Conservation (phyloP, 352 stramenopile species). For the Globisporangium spinosum region DNA sequence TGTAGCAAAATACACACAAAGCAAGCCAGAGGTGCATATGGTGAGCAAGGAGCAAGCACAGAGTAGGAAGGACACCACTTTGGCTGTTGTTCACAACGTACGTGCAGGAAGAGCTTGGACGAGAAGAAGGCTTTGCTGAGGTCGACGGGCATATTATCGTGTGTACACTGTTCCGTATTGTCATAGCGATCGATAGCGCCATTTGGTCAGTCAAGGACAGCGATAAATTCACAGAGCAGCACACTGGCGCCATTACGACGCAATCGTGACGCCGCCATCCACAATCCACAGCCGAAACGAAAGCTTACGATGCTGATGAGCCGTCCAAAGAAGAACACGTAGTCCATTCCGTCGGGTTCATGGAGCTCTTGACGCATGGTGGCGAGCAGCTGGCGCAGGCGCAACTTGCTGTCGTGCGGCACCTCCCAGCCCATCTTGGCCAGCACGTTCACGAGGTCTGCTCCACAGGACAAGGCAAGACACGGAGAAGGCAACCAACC, state of each 20-base stretch:
- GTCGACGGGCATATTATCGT: conserved; percentile 24
- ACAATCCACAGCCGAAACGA: neutral
- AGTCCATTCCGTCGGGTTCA: conserved; percentile 27
- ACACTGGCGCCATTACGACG: neutral
- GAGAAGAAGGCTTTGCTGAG: conserved; percentile 41
- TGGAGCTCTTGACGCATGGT: conserved; percentile 47
- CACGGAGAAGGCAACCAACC: neutral
- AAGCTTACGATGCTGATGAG: conserved; percentile 27
- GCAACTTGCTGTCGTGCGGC: conserved; percentile 40
- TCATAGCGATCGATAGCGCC: no score
- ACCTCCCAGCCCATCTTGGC: conserved; percentile 41
- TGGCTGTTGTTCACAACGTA: conserved; percentile 17
- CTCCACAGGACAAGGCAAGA: neutral
- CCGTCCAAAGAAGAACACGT: conserved; percentile 62
- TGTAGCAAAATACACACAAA: conserved; percentile 12
- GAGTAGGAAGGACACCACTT: neutral
- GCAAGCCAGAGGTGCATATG: neutral
- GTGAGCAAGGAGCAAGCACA: neutral
- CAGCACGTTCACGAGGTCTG: conserved; percentile 43
- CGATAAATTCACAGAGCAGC: neutral
- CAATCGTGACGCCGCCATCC: neutral
- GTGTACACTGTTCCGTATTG: conserved; percentile 20
- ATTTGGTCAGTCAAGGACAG: neutral
- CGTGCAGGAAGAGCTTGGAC: conserved; percentile 63
- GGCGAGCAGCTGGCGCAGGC: conserved; percentile 47